Percentiles rank a stretch among this genome's conserved stretches.
phyloP scores from a whole-genome alignment of 2,329 filamentous ascomycete genomes.

The Arthrobotrys megalospora region DNA sequence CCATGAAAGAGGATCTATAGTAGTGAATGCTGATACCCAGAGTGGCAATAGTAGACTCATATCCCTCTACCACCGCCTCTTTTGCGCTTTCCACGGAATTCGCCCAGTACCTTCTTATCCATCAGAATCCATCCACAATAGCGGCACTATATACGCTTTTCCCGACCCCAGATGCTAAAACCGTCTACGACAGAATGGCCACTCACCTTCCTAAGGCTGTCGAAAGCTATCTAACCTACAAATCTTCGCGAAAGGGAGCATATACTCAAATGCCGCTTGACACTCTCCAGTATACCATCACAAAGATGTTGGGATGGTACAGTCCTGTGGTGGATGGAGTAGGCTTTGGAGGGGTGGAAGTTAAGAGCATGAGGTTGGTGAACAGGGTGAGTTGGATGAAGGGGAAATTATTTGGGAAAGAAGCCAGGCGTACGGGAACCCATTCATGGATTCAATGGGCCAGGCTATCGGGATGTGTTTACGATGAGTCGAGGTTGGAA shows the following conservation, averaged over 20 bases:
- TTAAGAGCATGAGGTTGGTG: constrained; percentile 29
- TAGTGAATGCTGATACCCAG: not conserved
- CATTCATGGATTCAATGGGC: constrained; percentile 34
- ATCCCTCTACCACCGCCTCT: constrained; percentile 3
- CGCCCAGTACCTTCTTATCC: constrained; percentile 45
- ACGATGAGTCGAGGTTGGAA: constrained; percentile 49
- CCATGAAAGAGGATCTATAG: not conserved
- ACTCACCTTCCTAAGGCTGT: constrained; percentile 17
- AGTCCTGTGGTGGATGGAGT: not conserved
- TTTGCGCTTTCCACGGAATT: constrained; percentile 41
- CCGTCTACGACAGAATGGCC: constrained; percentile 34
- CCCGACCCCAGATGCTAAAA: constrained; percentile 16
- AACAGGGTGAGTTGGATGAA: constrained; percentile 5
- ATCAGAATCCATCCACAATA: constrained; percentile 30
- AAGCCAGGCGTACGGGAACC: constrained; percentile 9
- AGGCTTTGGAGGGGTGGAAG: constrained; percentile 13
- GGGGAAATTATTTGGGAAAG: constrained; percentile 10
- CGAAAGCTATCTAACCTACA: constrained; percentile 16
- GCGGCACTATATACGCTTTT: constrained; percentile 30
- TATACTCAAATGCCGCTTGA: constrained; percentile 10
- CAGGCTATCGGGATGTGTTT: constrained; percentile 35
- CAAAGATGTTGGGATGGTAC: constrained; percentile 7
- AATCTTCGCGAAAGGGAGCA: constrained; percentile 3
- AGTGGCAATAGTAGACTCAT: constrained; percentile 12
- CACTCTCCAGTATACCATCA: constrained; percentile 17